Evolutionary conservation across 2,329 filamentous ascomycete species (phyloP), one percentile per base, ranked within the genome.

Genomic region (Colletotrichum theobromicola): DNA sequence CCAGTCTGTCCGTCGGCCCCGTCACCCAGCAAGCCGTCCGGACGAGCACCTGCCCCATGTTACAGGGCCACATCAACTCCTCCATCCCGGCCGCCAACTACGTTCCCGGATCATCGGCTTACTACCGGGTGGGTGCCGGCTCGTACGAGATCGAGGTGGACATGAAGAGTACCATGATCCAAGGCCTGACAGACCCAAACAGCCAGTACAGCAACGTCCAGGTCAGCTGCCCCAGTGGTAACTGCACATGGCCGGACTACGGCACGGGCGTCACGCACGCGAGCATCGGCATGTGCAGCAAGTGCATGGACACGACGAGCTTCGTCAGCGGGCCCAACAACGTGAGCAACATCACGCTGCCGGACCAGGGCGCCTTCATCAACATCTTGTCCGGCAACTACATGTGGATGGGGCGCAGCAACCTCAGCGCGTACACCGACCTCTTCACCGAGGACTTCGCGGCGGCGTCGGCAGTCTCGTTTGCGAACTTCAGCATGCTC

Each of bases 121-220:
- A 57, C 30, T 79, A 79, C 42, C 76, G 77, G 0, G 35, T 77
- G 10, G 77, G 70, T 4, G 78, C 77, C 1, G 79, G 79, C 2
- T 8, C 13, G 5, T 81, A 70, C 26, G 76, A 82, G 46, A 32
- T 80, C 7, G 77, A 79, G 58, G 74, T 78, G 2, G 81, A 81
- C 62, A 81, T 82, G 79, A 82, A 82, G 68, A 78, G 78, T 30
- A 72, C 79, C 18, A 81, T 82, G 78, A 74, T 82, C 65, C 77
- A 80, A 42, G 81, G 77, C 7, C 70, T 82, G 18, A 78, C 77
- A 4, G 78, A 80, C 30, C 80, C 80, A 3, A 69, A 63, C 2
- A 75, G 79, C 24, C 74, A 78, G 55, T 78, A 80, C 66, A 76
- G 55, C 66, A 32, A 66, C 24, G 72, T 74, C 53, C 32, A 46